These are phyloP conservation scores for Chamaenerion angustifolium DNA, from an alignment of 345 rosid species.

Conservation along the genomic window DNA sequence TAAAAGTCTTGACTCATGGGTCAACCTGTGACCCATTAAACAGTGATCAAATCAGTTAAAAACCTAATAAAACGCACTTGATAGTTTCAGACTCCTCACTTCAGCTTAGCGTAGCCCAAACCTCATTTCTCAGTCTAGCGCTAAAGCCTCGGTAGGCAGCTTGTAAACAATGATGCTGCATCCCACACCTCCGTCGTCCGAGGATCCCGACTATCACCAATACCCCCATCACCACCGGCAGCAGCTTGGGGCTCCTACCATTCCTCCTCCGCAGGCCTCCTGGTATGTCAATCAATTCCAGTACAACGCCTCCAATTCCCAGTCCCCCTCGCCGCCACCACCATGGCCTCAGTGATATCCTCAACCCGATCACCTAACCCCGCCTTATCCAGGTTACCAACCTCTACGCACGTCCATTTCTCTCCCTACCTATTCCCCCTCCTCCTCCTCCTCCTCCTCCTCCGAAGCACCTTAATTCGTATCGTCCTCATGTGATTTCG, in stretches of 20 bases:
- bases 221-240: conserved; percentile 24
- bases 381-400: conserved; percentile 23
- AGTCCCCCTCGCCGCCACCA: conserved; percentile 49
- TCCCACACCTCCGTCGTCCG: conserved; percentile 10
- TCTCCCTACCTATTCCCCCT: background rate
- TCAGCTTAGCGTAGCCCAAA: too few relatives aligned
- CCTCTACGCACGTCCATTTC: conserved; percentile 39
- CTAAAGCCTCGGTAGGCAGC: too few relatives aligned
- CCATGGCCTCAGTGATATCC: conserved; percentile 18
- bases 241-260: conserved; percentile 23
- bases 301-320: conserved; percentile 25
- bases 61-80: too few relatives aligned
- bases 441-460: conserved; percentile 8
- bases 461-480: conserved; percentile 6
- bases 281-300: conserved; percentile 54
- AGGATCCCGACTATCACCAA: conserved; percentile 14
- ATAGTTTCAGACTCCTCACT: too few relatives aligned
- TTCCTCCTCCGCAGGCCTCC: conserved; percentile 21
- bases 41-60: too few relatives aligned
- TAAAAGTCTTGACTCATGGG: too few relatives aligned
- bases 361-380: conserved; percentile 3
- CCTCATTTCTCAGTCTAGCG: too few relatives aligned
- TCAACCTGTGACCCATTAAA: too few relatives aligned
- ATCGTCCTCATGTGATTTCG: conserved; percentile 10
- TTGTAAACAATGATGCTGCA: too few relatives aligned